Evolutionary conservation across 805 yeast species (phyloP).

Genomic region (Candida multigemmis): DNA sequence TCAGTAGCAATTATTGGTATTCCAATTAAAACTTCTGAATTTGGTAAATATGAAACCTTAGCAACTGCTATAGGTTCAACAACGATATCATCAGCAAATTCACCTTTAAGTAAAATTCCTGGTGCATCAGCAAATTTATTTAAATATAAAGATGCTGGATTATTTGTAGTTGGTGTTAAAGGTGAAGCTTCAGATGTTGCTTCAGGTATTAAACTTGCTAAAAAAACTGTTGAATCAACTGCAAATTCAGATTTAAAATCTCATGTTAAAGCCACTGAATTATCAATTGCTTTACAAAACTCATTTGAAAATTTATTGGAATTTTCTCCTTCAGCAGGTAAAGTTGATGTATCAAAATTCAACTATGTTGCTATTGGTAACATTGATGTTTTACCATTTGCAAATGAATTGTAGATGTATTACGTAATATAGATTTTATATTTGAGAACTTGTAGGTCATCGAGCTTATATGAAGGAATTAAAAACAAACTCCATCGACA

Average conservation of each 20-base stretch:
- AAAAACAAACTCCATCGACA: too few relatives aligned
- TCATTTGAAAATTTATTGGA: constrained; percentile 20
- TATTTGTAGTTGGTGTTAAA: constrained; percentile 63
- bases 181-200: constrained; percentile 50
- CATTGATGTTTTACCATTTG: constrained; percentile 75
- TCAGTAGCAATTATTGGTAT: constrained; percentile 76
- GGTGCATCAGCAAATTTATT: constrained; percentile 46
- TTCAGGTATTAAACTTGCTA: constrained; percentile 51
- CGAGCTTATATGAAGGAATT: too few relatives aligned
- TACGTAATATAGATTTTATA: too few relatives aligned
- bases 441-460: too few relatives aligned
- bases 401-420: constrained; percentile 71
- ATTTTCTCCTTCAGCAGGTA: constrained; percentile 22
- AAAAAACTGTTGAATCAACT: constrained; percentile 27
- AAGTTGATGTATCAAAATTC: constrained; percentile 47
- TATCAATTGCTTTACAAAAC: constrained; percentile 33
- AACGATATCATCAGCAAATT: constrained; percentile 46
- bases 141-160: constrained; percentile 70
- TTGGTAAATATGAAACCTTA: constrained; percentile 62
- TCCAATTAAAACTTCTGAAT: constrained; percentile 58
- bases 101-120: constrained; percentile 39
- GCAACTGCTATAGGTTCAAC: constrained; percentile 55
- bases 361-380: constrained; percentile 89
- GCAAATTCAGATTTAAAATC: constrained; percentile 46
- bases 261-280: constrained; percentile 35